A percentile compares a stretch with the other conserved stretches of the same genome.
phyloP scores from a whole-genome alignment of 2,329 filamentous ascomycete species.

The Aspergillus texensis region DNA sequence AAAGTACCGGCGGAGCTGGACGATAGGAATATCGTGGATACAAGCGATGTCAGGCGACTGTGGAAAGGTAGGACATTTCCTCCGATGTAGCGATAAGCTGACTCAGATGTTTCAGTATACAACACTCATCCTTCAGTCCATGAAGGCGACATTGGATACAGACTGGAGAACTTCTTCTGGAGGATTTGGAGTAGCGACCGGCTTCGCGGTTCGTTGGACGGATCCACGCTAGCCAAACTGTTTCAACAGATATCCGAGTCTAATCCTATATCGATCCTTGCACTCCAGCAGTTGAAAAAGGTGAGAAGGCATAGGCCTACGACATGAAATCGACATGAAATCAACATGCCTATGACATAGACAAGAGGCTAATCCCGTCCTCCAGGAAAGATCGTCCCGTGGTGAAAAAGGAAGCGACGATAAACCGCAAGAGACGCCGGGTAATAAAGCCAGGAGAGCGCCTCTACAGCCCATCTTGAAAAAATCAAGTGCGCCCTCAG shows the following conservation, averaged over 20 bases:
- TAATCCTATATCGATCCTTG: slow-evolving; percentile 22
- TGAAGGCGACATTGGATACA: slow-evolving; percentile 42
- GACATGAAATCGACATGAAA: too few species aligned
- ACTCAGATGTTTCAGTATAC: slow-evolving; percentile 42
- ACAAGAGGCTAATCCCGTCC: not conserved
- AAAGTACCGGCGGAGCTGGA: slow-evolving; percentile 41
- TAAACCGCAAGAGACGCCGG: slow-evolving; percentile 2
- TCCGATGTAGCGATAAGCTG: slow-evolving; percentile 1
- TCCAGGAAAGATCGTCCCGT: not conserved
- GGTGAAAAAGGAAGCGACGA: not conserved
- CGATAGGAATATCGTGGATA: slow-evolving; percentile 43
- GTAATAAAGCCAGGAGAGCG: slow-evolving; percentile 5
- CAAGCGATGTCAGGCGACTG: slow-evolving; percentile 46
- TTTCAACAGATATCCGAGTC: slow-evolving; percentile 49
- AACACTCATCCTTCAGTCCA: slow-evolving; percentile 48
- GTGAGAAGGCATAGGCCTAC: slow-evolving; percentile 3
- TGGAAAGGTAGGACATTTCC: slow-evolving; percentile 50
- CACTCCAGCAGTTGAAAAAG: slow-evolving; percentile 16
- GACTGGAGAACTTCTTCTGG: slow-evolving; percentile 58
- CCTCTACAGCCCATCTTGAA: slow-evolving; percentile 43
- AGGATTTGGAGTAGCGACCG: slow-evolving; percentile 51
- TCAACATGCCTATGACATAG: not conserved
- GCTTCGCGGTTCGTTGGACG: slow-evolving; percentile 40
- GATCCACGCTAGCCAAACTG: slow-evolving; percentile 44
- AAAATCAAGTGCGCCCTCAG: slow-evolving; percentile 33